Base-by-base conservation (phyloP, 2,329 filamentous ascomycete genomes). In the Penicillium sclerotigenum region DNA sequence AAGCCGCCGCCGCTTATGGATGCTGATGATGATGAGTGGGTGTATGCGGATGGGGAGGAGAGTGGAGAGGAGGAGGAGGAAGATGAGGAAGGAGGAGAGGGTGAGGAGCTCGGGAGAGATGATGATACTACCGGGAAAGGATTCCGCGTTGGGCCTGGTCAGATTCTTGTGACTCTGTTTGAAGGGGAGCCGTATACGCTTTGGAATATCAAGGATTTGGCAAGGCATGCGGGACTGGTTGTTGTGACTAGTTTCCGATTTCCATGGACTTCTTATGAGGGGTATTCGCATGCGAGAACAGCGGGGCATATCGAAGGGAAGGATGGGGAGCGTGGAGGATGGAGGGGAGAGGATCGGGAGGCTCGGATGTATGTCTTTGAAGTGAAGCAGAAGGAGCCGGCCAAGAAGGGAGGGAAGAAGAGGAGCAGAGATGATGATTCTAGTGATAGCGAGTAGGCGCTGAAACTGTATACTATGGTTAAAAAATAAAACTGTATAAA, bases 101-200 rank as follows among this genome's bases (percentile, higher is more conserved):
- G 50, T 5, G 49, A 58, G 14, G 56, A 59, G 29, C 29, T 22
- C 43, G 47, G 20, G 52, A 54, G 31, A 8, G 61, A 59, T 36
- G 55, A 54, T 57, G 59, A 56, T 45, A 52, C 51, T 33, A 60
- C 61, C 13, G 63, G 64, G 1, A 64, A 65, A 33, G 49, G 53
- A 20, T 46, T 53, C 5, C 61, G 71, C 22, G 68, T 66, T 10
- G 68, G 66, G 4, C 71, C 72, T n/a, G 78, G 78, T 5, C 74
- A 83, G 65, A 86, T 97, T 52, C 75, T 96, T 50, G 86, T 97
- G 22, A 95, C 91, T 0, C 77, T 97, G 10, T 99, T 99, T 72
- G 93, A 97, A 73, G 89, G 89, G 56, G 88, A 95, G 73, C 94
- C 94, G 0, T 99, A 99, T 72, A 93, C 91, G 2, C 81, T 97